Percentiles rank a stretch among this genome's conserved stretches.
Conservation (phyloP, 805 yeast species). For the Cyberlindnera mycetangii region DNA sequence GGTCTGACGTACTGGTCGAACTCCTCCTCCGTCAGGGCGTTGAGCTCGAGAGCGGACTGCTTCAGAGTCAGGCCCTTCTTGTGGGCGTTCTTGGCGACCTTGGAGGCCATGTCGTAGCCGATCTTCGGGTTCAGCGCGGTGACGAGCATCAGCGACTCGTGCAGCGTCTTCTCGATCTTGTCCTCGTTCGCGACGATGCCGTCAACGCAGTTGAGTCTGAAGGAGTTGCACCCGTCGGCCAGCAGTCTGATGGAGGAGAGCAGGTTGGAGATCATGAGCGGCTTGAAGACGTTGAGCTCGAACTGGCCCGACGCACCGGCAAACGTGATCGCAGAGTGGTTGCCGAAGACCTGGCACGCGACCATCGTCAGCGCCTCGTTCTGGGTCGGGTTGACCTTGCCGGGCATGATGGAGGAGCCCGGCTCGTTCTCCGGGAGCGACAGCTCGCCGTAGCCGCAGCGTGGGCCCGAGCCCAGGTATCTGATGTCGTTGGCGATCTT, state of each 20-base stretch:
- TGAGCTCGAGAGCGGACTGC: constrained; percentile 90
- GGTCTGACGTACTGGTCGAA: constrained; percentile 97
- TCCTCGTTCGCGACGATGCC: constrained; percentile 89
- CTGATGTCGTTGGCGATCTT: constrained; percentile 98
- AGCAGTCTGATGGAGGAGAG: constrained; percentile 82
- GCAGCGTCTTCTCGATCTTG: constrained; percentile 81
- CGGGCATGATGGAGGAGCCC: constrained; percentile 99
- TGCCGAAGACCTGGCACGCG: constrained; percentile 96
- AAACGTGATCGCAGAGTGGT: constrained; percentile 90
- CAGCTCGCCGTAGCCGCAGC: constrained; percentile 98
- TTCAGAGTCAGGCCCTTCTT: constrained; percentile 95
- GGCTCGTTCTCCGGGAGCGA: constrained; percentile 97
- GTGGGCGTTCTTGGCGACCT: constrained; percentile 98
- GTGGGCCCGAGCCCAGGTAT: constrained; percentile 97
- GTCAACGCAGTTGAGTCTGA: constrained; percentile 92
- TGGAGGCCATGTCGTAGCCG: constrained; percentile 96
- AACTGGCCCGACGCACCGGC: constrained; percentile 99
- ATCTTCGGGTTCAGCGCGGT: constrained; percentile 98
- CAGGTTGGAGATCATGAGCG: constrained; percentile 89
- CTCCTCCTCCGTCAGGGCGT: constrained; percentile 77
- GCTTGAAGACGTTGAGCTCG: constrained; percentile 97
- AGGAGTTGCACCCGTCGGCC: constrained; percentile 86
- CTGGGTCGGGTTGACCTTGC: constrained; percentile 99
- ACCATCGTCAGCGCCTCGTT: constrained; percentile 99
- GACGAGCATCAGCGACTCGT: constrained; percentile 96